Evolutionary conservation across 2,329 filamentous ascomycete species (phyloP).

Genomic region (Phoma herbarum): DNA sequence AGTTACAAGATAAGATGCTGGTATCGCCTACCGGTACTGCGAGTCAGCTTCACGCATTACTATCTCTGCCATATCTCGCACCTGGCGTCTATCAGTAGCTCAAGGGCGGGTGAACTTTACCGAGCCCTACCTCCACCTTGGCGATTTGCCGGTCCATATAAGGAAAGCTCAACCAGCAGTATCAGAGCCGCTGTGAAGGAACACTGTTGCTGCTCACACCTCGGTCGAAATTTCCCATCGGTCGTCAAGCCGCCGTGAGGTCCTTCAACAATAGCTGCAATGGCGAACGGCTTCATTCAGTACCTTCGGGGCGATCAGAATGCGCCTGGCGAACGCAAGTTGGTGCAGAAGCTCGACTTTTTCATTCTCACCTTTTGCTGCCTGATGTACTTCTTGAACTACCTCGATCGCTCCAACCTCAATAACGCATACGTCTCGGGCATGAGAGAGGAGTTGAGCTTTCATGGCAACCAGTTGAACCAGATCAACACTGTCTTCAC

Average conservation of each 20-base stretch:
- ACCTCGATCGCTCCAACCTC: conserved; percentile 53
- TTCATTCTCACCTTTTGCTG: conserved; percentile 72
- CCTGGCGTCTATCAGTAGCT: conserved; percentile 17
- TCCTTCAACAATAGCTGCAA: conserved; percentile 18
- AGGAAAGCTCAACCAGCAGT: conserved; percentile 8
- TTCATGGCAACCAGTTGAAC: conserved; percentile 53
- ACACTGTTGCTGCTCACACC: not conserved
- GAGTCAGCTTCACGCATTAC: conserved; percentile 25
- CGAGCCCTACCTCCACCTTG: conserved; percentile 19
- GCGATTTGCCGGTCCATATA: conserved; percentile 8
- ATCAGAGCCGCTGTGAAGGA: not conserved
- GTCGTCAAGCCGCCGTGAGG: not conserved
- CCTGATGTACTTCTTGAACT: conserved; percentile 51
- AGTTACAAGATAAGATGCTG: conserved; percentile 23
- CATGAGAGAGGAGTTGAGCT: conserved; percentile 53
- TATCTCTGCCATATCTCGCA: conserved; percentile 26
- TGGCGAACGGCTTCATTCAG: conserved; percentile 40
- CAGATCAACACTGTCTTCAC: conserved; percentile 57
- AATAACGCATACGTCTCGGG: conserved; percentile 56
- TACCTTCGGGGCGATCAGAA: conserved; percentile 49
- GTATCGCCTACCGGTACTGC: conserved; percentile 7
- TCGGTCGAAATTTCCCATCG: not conserved
- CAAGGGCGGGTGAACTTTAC: conserved; percentile 18
- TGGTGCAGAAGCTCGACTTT: conserved; percentile 69
- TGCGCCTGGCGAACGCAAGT: conserved; percentile 52